A percentile compares a stretch with the other conserved stretches of the same genome.
phyloP scores from a whole-genome alignment of 495 filamentous ascomycete species.

The Elaphomyces granulatus region DNA sequence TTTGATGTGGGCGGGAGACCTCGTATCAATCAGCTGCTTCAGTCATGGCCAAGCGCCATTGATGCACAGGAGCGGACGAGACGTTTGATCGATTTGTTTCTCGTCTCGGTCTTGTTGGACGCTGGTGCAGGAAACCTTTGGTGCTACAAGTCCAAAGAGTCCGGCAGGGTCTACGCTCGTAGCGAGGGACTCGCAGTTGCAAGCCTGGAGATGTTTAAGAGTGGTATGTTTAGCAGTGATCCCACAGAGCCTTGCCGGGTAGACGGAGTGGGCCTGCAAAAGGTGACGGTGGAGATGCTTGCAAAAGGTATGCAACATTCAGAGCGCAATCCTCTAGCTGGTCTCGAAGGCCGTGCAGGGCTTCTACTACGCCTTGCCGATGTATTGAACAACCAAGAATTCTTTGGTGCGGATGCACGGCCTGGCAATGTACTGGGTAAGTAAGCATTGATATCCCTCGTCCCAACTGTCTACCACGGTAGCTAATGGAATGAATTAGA shows the following conservation, averaged over 20 bases:
- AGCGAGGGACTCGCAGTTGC: conserved; percentile 92
- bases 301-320: conserved; percentile 72
- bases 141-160: conserved; percentile 84
- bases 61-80: conserved; percentile 49
- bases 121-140: conserved; percentile 52
- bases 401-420: conserved; percentile 71
- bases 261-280: conserved; percentile 66
- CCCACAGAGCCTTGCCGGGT: conserved; percentile 72
- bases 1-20: conserved; percentile 55
- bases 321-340: conserved; percentile 67
- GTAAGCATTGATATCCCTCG: conserved; percentile 9
- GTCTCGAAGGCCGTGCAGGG: conserved; percentile 72
- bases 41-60: conserved; percentile 45
- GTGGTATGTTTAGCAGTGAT: conserved; percentile 81
- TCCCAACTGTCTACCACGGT: not conserved
- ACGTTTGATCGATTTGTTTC: conserved; percentile 50
- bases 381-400: conserved; percentile 66
- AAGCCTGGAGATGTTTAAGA: conserved; percentile 95
- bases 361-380: conserved; percentile 62
- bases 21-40: conserved; percentile 51
- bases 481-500: conserved; percentile 36
- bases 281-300: conserved; percentile 58
- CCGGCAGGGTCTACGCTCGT: conserved; percentile 65
- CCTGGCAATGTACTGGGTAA: conserved; percentile 93
- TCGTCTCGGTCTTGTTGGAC: conserved; percentile 54